Evolutionary conservation across 768 basidiomycete genomes (phyloP).

Genomic region (Hortiboletus campestris): DNA sequence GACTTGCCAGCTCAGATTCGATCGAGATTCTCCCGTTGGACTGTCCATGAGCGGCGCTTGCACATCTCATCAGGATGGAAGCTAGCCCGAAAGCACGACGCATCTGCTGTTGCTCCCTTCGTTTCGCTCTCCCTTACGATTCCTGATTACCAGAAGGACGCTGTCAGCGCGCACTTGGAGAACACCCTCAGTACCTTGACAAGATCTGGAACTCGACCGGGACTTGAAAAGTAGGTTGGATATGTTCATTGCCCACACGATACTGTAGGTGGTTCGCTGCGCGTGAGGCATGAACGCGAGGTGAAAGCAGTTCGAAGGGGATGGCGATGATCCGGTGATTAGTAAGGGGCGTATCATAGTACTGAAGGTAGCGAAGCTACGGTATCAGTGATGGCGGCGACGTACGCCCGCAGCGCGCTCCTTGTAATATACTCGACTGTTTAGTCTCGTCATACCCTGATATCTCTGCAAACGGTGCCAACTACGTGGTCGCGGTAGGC

Average conservation of each 20-base stretch:
- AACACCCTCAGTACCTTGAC: conserved; percentile 37
- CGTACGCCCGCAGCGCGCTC: too few species aligned
- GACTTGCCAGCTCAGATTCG: conserved; percentile 10
- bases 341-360: too few species aligned
- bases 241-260: background rate
- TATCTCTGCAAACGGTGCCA: conserved; percentile 52
- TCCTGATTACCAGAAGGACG: conserved; percentile 50
- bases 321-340: too few species aligned
- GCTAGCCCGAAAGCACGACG: conserved; percentile 27
- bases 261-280: too few species aligned
- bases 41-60: conserved; percentile 29
- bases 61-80: conserved; percentile 40
- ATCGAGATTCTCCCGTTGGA: background rate
- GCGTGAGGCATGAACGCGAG: too few species aligned
- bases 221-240: conserved; percentile 24
- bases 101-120: conserved; percentile 38
- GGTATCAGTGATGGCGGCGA: too few species aligned
- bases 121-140: conserved; percentile 51
- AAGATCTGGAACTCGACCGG: conserved; percentile 48
- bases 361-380: too few species aligned
- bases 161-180: conserved; percentile 45
- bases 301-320: too few species aligned
- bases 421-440: conserved; percentile 17
- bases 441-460: conserved; percentile 59
- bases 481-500: conserved; percentile 25